Conservation (phyloP, 1,284 basidiomycete species). For the Hypsizygus ulmarius region DNA sequence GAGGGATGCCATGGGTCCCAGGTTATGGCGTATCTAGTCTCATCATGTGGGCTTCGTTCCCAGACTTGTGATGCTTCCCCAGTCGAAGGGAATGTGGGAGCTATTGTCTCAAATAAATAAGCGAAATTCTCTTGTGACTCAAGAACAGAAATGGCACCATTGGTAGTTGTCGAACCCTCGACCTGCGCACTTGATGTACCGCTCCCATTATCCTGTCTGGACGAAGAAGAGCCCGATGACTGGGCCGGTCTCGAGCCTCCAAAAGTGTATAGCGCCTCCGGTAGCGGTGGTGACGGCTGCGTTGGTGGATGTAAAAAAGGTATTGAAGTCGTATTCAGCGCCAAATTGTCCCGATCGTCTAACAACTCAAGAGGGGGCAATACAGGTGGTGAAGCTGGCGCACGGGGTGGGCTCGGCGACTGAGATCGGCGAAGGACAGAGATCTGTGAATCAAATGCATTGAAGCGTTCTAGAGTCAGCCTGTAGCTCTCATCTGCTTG, state of each 20-base stretch:
- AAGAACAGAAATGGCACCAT: too few species aligned
- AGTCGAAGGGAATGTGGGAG: too few species aligned
- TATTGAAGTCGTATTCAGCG: slow-evolving; percentile 13
- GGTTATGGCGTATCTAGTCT: not conserved
- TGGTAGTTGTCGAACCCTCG: too few species aligned
- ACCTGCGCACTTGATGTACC: too few species aligned
- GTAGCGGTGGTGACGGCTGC: slow-evolving; percentile 17
- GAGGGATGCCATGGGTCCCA: slow-evolving; percentile 9
- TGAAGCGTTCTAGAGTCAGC: slow-evolving; percentile 49
- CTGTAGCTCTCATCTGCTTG: slow-evolving; percentile 38
- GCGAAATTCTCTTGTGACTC: too few species aligned
- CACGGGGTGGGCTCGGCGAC: slow-evolving; percentile 22
- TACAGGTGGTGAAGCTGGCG: slow-evolving; percentile 31
- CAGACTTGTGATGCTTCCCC: too few species aligned
- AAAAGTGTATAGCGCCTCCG: slow-evolving; percentile 15
- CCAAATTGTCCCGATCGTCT: slow-evolving; percentile 14
- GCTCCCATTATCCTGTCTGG: not conserved
- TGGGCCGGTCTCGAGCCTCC: slow-evolving; percentile 11
- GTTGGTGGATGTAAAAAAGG: slow-evolving; percentile 21
- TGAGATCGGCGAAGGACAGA: slow-evolving; percentile 40
- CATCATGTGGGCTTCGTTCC: not conserved
- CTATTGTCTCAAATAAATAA: too few species aligned
- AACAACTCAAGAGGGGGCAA: slow-evolving; percentile 33
- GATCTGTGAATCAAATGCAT: slow-evolving; percentile 51
- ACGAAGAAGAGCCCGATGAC: slow-evolving; percentile 5